phyloP scores from a whole-genome alignment of 305 asterid genomes.

The Nicotiana rustica region DNA sequence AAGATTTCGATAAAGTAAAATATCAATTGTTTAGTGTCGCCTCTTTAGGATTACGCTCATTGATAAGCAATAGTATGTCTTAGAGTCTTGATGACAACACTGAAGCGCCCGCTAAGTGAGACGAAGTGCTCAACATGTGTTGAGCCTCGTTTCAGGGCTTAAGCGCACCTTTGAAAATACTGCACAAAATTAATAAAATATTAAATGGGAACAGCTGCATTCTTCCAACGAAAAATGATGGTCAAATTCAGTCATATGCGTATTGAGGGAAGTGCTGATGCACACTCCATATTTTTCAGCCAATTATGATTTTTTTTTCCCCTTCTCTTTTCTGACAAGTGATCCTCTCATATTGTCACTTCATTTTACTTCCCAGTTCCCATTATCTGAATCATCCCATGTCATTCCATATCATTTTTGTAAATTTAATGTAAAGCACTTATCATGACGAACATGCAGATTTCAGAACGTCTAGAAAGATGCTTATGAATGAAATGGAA shows the following conservation, averaged over 20 bases:
- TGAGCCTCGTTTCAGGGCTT: no score
- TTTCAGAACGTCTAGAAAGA: neutral
- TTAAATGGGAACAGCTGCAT: neutral
- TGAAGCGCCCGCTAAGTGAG: no score
- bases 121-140: no score
- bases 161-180: no score
- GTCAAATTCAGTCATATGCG: neutral
- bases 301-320: neutral
- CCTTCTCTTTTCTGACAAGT: constrained; percentile 10
- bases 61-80: no score
- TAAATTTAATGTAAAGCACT: neutral
- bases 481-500: neutral
- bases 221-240: constrained; percentile 1
- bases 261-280: constrained; percentile 22
- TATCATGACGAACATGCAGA: neutral
- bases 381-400: neutral
- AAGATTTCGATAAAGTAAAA: no score
- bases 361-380: neutral
- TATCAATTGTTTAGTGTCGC: no score
- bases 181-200: neutral
- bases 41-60: no score
- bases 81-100: no score
- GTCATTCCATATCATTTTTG: constrained; percentile 23
- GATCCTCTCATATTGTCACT: neutral
- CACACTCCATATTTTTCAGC: neutral